A percentile compares a stretch with the other conserved stretches of the same genome.
These are phyloP conservation scores for Camellia lanceoleosa DNA, from an alignment of 148 eudicot species.

Conservation along the genomic window DNA sequence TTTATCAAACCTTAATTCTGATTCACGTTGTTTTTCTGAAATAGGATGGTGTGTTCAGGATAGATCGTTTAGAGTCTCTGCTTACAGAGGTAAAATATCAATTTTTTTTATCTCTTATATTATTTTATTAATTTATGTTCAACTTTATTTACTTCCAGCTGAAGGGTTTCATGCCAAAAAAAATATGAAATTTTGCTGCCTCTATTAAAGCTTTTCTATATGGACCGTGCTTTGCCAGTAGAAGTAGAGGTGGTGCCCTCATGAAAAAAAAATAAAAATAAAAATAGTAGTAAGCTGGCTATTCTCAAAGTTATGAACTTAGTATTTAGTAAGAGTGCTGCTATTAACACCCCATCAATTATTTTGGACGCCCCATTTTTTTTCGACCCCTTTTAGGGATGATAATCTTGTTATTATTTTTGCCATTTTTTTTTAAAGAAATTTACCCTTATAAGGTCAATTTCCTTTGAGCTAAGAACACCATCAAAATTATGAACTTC, in stretches of 20 bases:
- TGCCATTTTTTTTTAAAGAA: no score
- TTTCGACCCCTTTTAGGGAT: no score
- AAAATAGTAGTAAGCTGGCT: background rate
- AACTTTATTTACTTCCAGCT: background rate
- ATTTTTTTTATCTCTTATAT: slow-evolving; percentile 9
- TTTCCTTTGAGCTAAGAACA: no score
- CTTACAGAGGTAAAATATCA: slow-evolving; percentile 63
- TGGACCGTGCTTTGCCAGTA: no score
- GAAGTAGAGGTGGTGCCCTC: no score
- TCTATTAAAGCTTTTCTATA: no score
- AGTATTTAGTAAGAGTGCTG: background rate
- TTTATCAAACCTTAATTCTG: slow-evolving; percentile 10
- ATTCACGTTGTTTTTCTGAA: background rate
- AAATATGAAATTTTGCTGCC: background rate
- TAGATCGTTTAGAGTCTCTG: slow-evolving; percentile 87
- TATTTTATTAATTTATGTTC: background rate
- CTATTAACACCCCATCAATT: no score
- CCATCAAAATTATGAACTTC: no score
- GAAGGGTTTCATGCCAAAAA: background rate
- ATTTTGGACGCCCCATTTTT: no score
- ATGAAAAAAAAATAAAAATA: no score
- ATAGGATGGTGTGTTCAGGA: slow-evolving; percentile 83
- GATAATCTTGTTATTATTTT: no score
- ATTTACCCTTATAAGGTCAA: no score
- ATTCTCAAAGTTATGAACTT: background rate